Conservation (phyloP, 2,329 filamentous ascomycete genomes). For the Penicillium sp. region DNA sequence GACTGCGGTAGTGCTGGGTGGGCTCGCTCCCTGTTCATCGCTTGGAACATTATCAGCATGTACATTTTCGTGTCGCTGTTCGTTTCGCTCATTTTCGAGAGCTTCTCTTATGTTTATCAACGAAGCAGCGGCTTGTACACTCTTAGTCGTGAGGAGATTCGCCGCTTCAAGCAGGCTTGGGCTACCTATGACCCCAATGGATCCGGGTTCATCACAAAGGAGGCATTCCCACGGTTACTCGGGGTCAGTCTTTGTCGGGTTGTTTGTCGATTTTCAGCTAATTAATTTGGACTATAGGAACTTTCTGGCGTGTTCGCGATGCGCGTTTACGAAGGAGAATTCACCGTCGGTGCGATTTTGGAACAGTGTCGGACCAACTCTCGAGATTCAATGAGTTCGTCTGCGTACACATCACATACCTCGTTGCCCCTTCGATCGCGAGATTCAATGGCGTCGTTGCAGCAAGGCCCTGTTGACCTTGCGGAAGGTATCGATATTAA, state of each 20-base stretch:
- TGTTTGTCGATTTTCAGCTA: background rate
- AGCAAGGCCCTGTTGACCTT: constrained; percentile 12
- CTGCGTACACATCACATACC: constrained; percentile 5
- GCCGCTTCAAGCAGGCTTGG: constrained; percentile 98
- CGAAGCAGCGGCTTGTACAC: constrained; percentile 87
- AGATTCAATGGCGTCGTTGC: constrained; percentile 15
- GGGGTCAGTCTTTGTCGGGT: constrained; percentile 55
- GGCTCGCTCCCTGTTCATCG: constrained; percentile 85
- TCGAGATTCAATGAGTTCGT: constrained; percentile 41
- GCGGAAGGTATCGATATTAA: constrained; percentile 66
- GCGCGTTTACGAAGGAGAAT: constrained; percentile 90
- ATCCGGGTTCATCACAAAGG: constrained; percentile 85
- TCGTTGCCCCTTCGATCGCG: constrained; percentile 20
- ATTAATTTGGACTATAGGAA: constrained; percentile 49
- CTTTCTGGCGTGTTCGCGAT: constrained; percentile 95
- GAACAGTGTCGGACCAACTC: constrained; percentile 70
- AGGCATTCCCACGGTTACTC: constrained; percentile 81
- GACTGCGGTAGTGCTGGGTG: constrained; percentile 91
- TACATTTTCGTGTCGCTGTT: constrained; percentile 99
- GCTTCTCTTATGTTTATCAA: constrained; percentile 98
- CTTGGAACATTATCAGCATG: constrained; percentile 99
- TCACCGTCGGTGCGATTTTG: constrained; percentile 82
- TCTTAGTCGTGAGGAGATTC: constrained; percentile 88
- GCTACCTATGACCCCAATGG: constrained; percentile 90
- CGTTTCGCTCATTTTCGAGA: constrained; percentile 97